Base-by-base conservation (phyloP, 208 protist genomes). In the Jaenimonas drosophilae region DNA sequence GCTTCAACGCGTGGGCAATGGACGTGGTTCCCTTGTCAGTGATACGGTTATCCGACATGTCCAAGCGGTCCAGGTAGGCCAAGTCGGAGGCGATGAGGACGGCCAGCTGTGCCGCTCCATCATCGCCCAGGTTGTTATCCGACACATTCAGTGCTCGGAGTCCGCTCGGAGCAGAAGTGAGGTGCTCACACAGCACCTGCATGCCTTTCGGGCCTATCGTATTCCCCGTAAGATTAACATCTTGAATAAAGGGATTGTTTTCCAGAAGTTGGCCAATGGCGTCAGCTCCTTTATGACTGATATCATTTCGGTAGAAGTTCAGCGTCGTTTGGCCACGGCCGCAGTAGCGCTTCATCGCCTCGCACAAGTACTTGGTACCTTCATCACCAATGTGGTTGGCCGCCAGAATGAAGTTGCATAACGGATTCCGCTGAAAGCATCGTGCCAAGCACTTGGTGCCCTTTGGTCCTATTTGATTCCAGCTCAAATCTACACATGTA, bases 91-190 rank as follows among this genome's bases (percentile, higher is more conserved):
- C 49, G 31, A 92, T 76, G 38, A 92, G 54, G 1, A 47, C 45
- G 3, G 76, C 84, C 24, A 88, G 42, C 31, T 85, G 74, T 30
- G 58, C 54, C 6, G 84, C 84, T 4, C 84, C 84, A 25, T 83
- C 76, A 31, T 92, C 78, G 36, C 84, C 84, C 3, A 92, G 51
- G 62, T 85, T 73, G 64, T 84, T 88, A 46, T 88, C 75, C 21
- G 54, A 43, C 1, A 92, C 34, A 40, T 84, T 72, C 19, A 92
- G 54, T 1, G 24, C 55, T 16, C 84, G 78, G 50, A 92, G 42
- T 5, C 40, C 0, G 26, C 72, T 64, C 7, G 63, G 54, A 23
- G 46, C 43, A 14, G 63, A 57, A 0, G 59, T 47, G 21, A 92
- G 44, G 38, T 64, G 59, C 16, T 53, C 51, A 17, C 68, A 49